Percentiles rank a stretch among this genome's conserved stretches.
These are phyloP conservation scores for Dactylella cylindrospora DNA, from an alignment of 2,329 filamentous ascomycete species.

Conservation along the genomic window DNA sequence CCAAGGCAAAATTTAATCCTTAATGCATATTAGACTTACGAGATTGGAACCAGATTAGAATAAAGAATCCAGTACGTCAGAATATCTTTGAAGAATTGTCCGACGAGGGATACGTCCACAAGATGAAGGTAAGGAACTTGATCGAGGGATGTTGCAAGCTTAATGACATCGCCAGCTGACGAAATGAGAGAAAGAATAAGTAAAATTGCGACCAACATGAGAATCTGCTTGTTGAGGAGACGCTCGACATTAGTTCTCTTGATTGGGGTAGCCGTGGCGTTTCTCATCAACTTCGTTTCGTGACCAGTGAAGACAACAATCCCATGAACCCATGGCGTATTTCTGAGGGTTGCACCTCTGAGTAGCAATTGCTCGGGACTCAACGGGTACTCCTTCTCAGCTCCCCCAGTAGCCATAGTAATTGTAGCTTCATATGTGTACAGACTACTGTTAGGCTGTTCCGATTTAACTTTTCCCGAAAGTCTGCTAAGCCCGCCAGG, in stretches of 20 bases:
- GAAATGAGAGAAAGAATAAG: slow-evolving; percentile 82
- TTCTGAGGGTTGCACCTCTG: slow-evolving; percentile 87
- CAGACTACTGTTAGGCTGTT: slow-evolving; percentile 96
- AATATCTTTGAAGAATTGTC: slow-evolving; percentile 88
- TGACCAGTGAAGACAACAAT: slow-evolving; percentile 96
- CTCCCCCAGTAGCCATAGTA: slow-evolving; percentile 84
- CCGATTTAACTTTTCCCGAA: slow-evolving; percentile 82
- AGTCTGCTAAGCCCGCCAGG: slow-evolving; percentile 81
- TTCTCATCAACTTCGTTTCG: slow-evolving; percentile 98
- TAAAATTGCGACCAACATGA: slow-evolving; percentile 83
- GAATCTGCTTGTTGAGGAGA: slow-evolving; percentile 88
- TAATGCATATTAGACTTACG: too few relatives aligned
- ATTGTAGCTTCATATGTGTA: slow-evolving; percentile 98
- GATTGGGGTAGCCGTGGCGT: slow-evolving; percentile 94
- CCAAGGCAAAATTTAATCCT: background rate
- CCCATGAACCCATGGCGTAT: slow-evolving; percentile 96
- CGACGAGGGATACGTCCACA: slow-evolving; percentile 64
- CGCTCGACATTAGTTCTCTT: slow-evolving; percentile 95
- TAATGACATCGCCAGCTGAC: slow-evolving; percentile 85
- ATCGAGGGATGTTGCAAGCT: slow-evolving; percentile 57
- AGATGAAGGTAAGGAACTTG: slow-evolving; percentile 74
- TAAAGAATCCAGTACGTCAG: slow-evolving; percentile 99
- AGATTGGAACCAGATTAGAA: slow-evolving; percentile 93
- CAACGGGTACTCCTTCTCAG: slow-evolving; percentile 86
- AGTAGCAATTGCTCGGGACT: slow-evolving; percentile 91